Evolutionary conservation across 257 asterid genomes (phyloP).

Genomic region (Solanum pennellii): DNA sequence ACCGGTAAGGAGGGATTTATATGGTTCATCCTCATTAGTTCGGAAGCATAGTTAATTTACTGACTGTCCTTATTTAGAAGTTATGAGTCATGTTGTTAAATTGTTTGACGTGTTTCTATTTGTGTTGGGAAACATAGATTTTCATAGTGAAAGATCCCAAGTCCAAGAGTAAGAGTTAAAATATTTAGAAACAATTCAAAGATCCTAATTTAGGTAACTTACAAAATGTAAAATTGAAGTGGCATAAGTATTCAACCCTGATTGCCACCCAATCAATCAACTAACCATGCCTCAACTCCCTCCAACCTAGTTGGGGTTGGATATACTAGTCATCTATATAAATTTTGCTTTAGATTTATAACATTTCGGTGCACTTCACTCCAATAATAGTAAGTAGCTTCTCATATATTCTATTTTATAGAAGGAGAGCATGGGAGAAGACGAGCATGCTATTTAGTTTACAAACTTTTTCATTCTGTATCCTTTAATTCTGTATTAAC

Average conservation of each 20-base stretch:
- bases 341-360: background rate
- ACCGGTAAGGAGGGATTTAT: background rate
- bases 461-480: background rate
- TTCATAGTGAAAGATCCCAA: background rate
- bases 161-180: background rate
- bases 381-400: background rate
- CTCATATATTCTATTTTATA: background rate
- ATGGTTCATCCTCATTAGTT: background rate
- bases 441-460: background rate
- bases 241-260: background rate
- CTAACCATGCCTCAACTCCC: background rate
- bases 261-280: background rate
- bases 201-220: background rate
- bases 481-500: background rate
- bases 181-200: background rate
- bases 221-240: background rate
- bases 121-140: background rate
- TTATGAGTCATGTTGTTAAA: background rate
- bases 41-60: background rate
- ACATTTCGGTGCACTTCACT: accelerated
- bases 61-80: background rate
- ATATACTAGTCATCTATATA: accelerated
- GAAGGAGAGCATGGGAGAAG: background rate
- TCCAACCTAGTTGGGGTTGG: background rate
- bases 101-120: background rate